Evolutionary conservation across 169 alveolate genomes (phyloP).

Genomic region (Plasmodium gaboni): DNA sequence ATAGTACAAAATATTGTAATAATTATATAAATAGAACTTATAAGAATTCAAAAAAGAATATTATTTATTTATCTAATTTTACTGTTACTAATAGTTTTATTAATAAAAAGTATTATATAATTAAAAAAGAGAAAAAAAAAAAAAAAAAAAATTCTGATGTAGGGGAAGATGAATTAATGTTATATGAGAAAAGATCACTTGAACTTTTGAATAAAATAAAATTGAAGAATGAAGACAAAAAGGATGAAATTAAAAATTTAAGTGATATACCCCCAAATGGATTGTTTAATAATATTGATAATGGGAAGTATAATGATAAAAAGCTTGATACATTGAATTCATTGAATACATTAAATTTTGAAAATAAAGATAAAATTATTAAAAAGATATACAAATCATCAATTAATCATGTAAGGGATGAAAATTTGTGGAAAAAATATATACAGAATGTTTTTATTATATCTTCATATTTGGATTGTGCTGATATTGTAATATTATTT

Average conservation of each 20-base stretch:
- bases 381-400: constrained; percentile 82
- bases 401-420: constrained; percentile 83
- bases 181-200: constrained; percentile 41
- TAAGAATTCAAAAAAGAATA: too few species aligned
- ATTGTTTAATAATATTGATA: neutral
- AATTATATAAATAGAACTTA: too few species aligned
- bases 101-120: constrained; percentile 54
- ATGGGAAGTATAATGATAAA: neutral
- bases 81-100: constrained; percentile 42
- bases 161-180: constrained; percentile 7
- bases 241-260: neutral
- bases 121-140: neutral
- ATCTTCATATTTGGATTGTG: constrained; percentile 77
- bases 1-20: too few species aligned
- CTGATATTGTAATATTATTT: constrained; percentile 82
- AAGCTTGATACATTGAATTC: constrained; percentile 7
- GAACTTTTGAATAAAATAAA: constrained; percentile 23
- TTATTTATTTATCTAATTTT: constrained; percentile 2
- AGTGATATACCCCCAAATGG: neutral
- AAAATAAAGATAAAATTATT: constrained; percentile 74
- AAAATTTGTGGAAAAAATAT: constrained; percentile 85
- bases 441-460: constrained; percentile 77
- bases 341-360: constrained; percentile 22
- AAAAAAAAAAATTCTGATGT: neutral
- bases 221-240: constrained; percentile 7